These are phyloP conservation scores for Phytophthora citricola DNA, from an alignment of 352 stramenopile species.

Conservation along the genomic window DNA sequence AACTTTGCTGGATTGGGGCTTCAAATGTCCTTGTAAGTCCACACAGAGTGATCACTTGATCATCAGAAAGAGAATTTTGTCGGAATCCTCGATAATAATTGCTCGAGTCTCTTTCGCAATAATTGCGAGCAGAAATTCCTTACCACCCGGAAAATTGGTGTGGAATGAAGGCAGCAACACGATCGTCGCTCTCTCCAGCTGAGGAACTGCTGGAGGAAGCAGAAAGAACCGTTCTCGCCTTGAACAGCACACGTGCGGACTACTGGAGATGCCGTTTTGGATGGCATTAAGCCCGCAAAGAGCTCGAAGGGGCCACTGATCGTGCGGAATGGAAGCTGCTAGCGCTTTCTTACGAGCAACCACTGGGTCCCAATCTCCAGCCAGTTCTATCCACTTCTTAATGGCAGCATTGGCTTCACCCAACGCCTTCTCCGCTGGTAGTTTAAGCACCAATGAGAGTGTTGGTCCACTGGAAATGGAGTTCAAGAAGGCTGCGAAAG, in stretches of 20 bases:
- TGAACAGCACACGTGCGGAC: constrained; percentile 56
- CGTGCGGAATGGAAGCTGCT: constrained; percentile 34
- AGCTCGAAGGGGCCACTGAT: constrained; percentile 71
- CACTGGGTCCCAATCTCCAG: constrained; percentile 65
- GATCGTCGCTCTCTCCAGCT: constrained; percentile 46
- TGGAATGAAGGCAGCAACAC: constrained; percentile 52
- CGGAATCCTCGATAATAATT: constrained; percentile 30
- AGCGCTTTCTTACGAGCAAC: constrained; percentile 53
- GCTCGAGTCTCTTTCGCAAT: constrained; percentile 34
- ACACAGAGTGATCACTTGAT: constrained; percentile 31
- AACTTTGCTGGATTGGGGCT: constrained; percentile 14
- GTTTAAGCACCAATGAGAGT: constrained; percentile 69
- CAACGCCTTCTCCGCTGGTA: constrained; percentile 16
- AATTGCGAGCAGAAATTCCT: constrained; percentile 32
- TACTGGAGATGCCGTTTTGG: constrained; percentile 76
- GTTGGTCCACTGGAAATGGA: constrained; percentile 67
- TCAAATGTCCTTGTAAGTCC: constrained; percentile 10
- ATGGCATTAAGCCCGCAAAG: constrained; percentile 69
- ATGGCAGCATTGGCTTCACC: constrained; percentile 35
- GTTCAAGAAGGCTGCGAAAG: constrained; percentile 54
- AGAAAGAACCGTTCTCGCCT: constrained; percentile 70
- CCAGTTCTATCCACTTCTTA: constrained; percentile 46
- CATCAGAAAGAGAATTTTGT: constrained; percentile 14
- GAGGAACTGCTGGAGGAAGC: constrained; percentile 42
- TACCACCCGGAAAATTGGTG: constrained; percentile 26